Base-by-base conservation (phyloP, 805 yeast genomes). In the Priceomyces carsonii region DNA sequence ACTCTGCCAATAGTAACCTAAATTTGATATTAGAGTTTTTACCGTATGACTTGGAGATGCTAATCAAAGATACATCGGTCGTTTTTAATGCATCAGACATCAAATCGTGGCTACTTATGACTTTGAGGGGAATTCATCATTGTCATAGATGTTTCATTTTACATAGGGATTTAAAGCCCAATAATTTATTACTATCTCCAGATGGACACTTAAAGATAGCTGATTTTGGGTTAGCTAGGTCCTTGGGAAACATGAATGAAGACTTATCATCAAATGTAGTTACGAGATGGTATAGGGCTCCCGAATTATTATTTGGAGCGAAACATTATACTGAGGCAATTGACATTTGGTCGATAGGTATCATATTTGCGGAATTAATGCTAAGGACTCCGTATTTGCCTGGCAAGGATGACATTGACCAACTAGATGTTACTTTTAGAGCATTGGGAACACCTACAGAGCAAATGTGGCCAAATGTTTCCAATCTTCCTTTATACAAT, bases 361-460 rank as follows among this genome's bases (percentile, higher is more conserved):
- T 68, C 14, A 91, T 93, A 3, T 93, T 93, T 66, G 98, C 98
- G 0, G 99, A 93, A 52, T 64, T 93, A 48, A 88, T 93, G 96
- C 69, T 93, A 46, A 72, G 99, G 53, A 87, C 87, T 3, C 99
- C 99, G 2, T 93, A 93, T 59, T 62, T 95, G 29, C 96, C 99
- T 0, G 99, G 98, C 1, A 80, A 79, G 48, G 88, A 85, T 45
- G 99, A 93, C 57, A 59, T 79, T 2, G 96, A 90, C 53, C 99
- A 93, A 57, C 61, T 90, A 25, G 95, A 85, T 32, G 85, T 89
- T n/a, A 93, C 98, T 0, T 91, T 93, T 57, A 79, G 86, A 52
- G 99, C 98, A 0, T 63, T 91, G 39, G 99, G 99, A 0, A 90
- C 99, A 0, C 99, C 99, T 4, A 85, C 95, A 0, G 96, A 90